phyloP scores from a whole-genome alignment of 1,284 basidiomycete genomes.

The Cryptococcus deneoformans region DNA sequence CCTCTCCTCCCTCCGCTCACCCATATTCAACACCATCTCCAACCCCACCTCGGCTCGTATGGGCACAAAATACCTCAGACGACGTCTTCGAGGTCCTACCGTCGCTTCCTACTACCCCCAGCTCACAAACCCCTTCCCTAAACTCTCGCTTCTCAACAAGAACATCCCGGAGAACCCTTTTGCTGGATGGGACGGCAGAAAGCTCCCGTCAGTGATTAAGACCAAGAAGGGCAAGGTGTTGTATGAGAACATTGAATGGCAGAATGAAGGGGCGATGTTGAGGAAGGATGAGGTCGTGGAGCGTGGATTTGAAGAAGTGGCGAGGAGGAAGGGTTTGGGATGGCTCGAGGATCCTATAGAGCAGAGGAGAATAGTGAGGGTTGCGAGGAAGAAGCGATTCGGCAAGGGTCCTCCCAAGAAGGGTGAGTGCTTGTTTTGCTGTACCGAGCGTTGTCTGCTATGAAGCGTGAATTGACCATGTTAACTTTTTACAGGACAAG shows the following conservation, averaged over 20 bases:
- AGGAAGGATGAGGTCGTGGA: constrained; percentile 15
- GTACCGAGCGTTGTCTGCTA: not conserved
- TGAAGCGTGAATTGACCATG: not conserved
- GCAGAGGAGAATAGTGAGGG: constrained; percentile 28
- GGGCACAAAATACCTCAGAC: constrained; percentile 78
- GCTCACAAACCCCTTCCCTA: constrained; percentile 12
- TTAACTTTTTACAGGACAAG: constrained; percentile 25
- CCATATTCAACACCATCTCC: constrained; percentile 77
- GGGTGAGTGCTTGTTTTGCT: constrained; percentile 27
- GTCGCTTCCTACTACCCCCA: constrained; percentile 66
- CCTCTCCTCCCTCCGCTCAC: constrained; percentile 39
- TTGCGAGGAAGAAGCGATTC: constrained; percentile 23
- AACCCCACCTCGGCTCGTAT: constrained; percentile 70
- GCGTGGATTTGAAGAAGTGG: constrained; percentile 28
- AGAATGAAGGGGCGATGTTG: constrained; percentile 15
- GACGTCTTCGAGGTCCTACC: constrained; percentile 68
- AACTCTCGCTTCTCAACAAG: constrained; percentile 17
- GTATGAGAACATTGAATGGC: constrained; percentile 15
- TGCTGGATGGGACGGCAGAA: constrained; percentile 25
- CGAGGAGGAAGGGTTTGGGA: constrained; percentile 24
- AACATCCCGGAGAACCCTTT: constrained; percentile 23
- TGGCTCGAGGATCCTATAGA: constrained; percentile 39
- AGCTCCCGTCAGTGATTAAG: constrained; percentile 2
- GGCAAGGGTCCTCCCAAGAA: constrained; percentile 47
- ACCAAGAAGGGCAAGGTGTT: constrained; percentile 9